These are phyloP conservation scores for Saccharomycopsis olivae DNA, from an alignment of 805 yeast species.

Conservation along the genomic window DNA sequence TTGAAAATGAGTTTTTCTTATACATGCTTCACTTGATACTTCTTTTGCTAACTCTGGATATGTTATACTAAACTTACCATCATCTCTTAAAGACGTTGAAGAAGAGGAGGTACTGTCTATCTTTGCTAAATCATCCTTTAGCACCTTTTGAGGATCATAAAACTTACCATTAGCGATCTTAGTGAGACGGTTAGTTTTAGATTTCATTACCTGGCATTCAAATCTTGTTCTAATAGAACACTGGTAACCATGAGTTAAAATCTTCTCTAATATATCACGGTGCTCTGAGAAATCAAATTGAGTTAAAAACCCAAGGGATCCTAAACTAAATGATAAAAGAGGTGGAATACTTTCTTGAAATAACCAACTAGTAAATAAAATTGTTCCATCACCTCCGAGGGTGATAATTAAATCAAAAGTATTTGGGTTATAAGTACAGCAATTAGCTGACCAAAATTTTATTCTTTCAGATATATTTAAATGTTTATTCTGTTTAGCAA, in stretches of 20 bases:
- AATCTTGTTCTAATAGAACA: constrained; percentile 41
- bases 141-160: not conserved
- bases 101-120: not conserved
- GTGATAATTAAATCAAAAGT: constrained; percentile 72
- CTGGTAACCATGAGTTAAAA: constrained; percentile 32
- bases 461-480: constrained; percentile 18
- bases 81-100: not conserved
- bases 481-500: constrained; percentile 23
- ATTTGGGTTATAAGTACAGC: constrained; percentile 28
- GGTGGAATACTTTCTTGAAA: constrained; percentile 89
- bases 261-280: constrained; percentile 1
- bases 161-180: not conserved
- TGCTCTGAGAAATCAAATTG: constrained; percentile 58
- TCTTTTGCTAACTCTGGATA: constrained; percentile 21
- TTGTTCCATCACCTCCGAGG: constrained; percentile 96
- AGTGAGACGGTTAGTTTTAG: not conserved
- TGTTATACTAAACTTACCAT: not conserved
- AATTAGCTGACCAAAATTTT: constrained; percentile 31
- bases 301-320: constrained; percentile 87
- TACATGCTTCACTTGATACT: constrained; percentile 17
- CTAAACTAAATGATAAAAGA: constrained; percentile 76
- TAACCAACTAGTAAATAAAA: constrained; percentile 73
- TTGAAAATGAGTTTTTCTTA: constrained; percentile 23
- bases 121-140: not conserved
- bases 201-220: constrained; percentile 35